Base-by-base conservation (phyloP, 2,329 filamentous ascomycete species). In the Mycogone perniciosa region DNA sequence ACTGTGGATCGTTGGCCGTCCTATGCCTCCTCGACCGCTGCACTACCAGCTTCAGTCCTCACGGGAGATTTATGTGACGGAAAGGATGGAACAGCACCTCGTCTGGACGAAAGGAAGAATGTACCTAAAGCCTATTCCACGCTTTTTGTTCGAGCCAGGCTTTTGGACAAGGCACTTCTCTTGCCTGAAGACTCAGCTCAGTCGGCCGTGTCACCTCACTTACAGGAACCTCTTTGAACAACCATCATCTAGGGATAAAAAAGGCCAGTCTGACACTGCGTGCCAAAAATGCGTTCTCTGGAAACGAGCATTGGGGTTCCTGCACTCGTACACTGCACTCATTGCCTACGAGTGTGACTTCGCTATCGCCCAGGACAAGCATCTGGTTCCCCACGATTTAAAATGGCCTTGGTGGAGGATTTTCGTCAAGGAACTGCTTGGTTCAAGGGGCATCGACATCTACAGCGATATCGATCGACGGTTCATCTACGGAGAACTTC, bases 401-500 rank as follows among this genome's bases (percentile, higher is more conserved):
- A 4, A 29, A 1, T 54, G 49, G n/a, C 10, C 20, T 4, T 8
- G 26, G 20, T 54, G 52, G 52, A 38, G 37, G 20, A 20, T 5
- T 2, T 51, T 48, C 27, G 48, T 51, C 4, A n/a, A 37, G 7
- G 34, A 38, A 6, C 8, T 37, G 9, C 47, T 53, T 29, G 1
- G 7, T 3, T 6, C 29, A 27, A 31, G 38, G 37, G 33, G 31
- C 31, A 26, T 54, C 7, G 13, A 43, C 31, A 26, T 54, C 7
- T 29, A 43, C 20, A 9, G 26, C 4, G 20, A 51, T 4, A 31
- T 51, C 6, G 44, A 54, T 39, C 13, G 40, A n/a, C 52, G 52
- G 27, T 54, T 54, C 34, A 6, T 29, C 10, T 51, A 51, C 46
- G 52, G 52, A 13, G 52, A 54, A 40, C 26, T 54, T 13, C 31